These are phyloP conservation scores for Pseudocercospora vitis DNA, from an alignment of 2,329 filamentous ascomycete genomes.

Conservation along the genomic window DNA sequence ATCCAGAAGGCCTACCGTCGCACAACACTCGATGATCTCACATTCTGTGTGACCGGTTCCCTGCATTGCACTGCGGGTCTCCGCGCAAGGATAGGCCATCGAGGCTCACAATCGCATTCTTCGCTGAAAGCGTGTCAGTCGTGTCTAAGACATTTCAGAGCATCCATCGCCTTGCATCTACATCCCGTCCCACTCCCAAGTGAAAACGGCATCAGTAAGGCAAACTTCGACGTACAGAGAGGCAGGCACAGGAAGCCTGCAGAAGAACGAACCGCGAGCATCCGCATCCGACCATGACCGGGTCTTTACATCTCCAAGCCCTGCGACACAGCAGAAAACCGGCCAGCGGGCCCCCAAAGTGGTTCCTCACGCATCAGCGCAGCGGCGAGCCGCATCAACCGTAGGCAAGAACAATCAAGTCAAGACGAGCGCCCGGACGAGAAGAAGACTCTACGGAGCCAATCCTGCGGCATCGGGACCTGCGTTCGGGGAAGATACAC, in stretches of 20 bases:
- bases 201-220: no score
- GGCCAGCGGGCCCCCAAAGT: not conserved
- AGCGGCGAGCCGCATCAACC: not conserved
- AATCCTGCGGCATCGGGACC: not conserved
- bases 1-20: not conserved
- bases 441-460: not conserved
- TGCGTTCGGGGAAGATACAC: not conserved
- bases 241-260: not conserved
- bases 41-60: conserved; percentile 1
- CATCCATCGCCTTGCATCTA: conserved; percentile 3
- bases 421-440: no score
- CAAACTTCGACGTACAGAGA: not conserved
- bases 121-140: not conserved
- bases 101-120: not conserved
- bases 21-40: not conserved
- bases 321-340: not conserved
- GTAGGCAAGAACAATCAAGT: not conserved
- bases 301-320: not conserved
- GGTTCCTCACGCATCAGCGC: not conserved
- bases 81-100: not conserved
- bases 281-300: not conserved
- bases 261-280: not conserved
- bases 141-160: conserved; percentile 2
- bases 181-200: not conserved
- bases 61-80: conserved; percentile 1